Conservation (phyloP, 225 moss, liverwort and hornwort genomes). For the Sphagnum contortum region DNA sequence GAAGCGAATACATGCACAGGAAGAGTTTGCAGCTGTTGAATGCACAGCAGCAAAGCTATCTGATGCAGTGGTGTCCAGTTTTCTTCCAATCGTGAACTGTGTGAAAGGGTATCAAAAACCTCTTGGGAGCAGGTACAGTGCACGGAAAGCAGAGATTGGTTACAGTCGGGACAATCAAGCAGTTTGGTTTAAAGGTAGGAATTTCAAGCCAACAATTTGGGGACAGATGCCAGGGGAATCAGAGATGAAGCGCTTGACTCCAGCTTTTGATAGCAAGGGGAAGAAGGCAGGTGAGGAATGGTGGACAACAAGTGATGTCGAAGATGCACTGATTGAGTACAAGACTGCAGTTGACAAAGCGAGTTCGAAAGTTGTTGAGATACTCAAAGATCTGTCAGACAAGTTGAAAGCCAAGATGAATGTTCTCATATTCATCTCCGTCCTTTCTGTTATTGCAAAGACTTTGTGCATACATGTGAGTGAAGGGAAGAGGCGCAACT, state of each 20-base stretch:
- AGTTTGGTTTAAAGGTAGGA: slow-evolving; percentile 79
- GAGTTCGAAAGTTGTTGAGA: slow-evolving; percentile 43
- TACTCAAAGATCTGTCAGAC: slow-evolving; percentile 60
- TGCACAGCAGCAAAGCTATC: slow-evolving; percentile 47
- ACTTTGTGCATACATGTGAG: slow-evolving; percentile 69
- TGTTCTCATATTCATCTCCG: slow-evolving; percentile 65
- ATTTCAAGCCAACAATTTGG: slow-evolving; percentile 55
- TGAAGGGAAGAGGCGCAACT: slow-evolving; percentile 77
- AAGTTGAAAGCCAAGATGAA: slow-evolving; percentile 75
- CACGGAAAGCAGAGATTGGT: slow-evolving; percentile 54
- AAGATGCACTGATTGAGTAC: slow-evolving; percentile 55
- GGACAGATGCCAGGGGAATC: slow-evolving; percentile 76
- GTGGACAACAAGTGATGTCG: slow-evolving; percentile 64
- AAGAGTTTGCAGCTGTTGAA: slow-evolving; percentile 63
- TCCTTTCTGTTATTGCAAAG: slow-evolving; percentile 70
- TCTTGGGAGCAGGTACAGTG: slow-evolving; percentile 47
- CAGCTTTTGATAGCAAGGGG: slow-evolving; percentile 73
- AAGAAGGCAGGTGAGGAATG: slow-evolving; percentile 81
- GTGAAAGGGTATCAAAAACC: slow-evolving; percentile 44
- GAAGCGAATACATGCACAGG: slow-evolving; percentile 54
- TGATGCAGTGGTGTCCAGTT: slow-evolving; percentile 37
- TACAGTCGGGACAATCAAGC: slow-evolving; percentile 53
- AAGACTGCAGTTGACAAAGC: slow-evolving; percentile 61
- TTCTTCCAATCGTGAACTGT: slow-evolving; percentile 65
- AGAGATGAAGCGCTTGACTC: slow-evolving; percentile 59